Evolutionary conservation across 192 early-diverging fungal genomes (phyloP).

Genomic region (Rhizophagus clarus): DNA sequence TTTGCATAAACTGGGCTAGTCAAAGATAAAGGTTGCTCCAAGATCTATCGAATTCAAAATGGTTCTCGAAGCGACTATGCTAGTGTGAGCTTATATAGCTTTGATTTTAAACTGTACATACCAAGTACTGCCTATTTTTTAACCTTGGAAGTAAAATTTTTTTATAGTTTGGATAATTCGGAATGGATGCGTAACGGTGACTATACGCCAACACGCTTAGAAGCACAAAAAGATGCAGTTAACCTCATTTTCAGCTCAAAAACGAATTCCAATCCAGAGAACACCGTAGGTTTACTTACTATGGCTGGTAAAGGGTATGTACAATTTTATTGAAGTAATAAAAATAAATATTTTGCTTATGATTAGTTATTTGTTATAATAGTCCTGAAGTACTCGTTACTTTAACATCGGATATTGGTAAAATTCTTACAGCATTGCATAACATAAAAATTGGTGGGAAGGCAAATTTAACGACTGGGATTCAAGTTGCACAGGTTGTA

Average conservation of each 20-base stretch:
- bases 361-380: neutral
- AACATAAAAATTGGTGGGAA: conserved; percentile 73
- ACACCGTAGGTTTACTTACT: conserved; percentile 93
- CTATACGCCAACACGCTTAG: conserved; percentile 90
- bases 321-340: neutral
- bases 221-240: conserved; percentile 93
- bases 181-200: conserved; percentile 99
- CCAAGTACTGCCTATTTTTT: neutral
- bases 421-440: conserved; percentile 87
- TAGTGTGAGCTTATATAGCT: conserved; percentile 59
- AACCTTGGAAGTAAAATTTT: neutral
- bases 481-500: conserved; percentile 93
- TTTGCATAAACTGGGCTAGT: neutral
- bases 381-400: conserved; percentile 94
- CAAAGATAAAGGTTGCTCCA: neutral
- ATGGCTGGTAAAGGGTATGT: conserved; percentile 87
- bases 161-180: conserved; percentile 85
- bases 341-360: neutral
- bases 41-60: conserved; percentile 48
- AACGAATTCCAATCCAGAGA: conserved; percentile 91
- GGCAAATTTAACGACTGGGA: conserved; percentile 76
- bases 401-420: conserved; percentile 86
- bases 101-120: neutral
- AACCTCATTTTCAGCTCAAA: conserved; percentile 90
- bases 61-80: conserved; percentile 91